Evolutionary conservation across 2,329 filamentous ascomycete species (phyloP), one percentile per base, ranked within the genome.

Genomic region (Xylogone sp.): DNA sequence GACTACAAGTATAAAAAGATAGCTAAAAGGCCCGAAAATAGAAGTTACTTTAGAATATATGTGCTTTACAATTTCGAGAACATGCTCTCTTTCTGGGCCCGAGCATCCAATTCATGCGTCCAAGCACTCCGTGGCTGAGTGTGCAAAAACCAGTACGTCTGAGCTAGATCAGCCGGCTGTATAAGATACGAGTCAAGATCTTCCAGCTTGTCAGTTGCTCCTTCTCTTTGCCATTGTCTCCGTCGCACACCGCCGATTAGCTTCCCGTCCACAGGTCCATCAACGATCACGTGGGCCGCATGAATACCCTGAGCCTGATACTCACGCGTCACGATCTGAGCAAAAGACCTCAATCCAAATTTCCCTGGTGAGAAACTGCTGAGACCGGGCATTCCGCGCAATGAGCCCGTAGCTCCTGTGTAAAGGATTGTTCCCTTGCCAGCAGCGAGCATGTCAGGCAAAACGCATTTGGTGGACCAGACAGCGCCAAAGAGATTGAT

Each of bases 291-390:
- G 68, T 94, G 88, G 1, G 86, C 81, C 0, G 94, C 86, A 65
- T 95, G 90, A 2, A 96, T 80, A 2, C 90, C 90, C 65, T 88
- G 76, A 0, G 89, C 88, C 0, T 86, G 88, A 66, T 92, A 95
- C 67, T 95, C 90, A 51, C 86, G 78, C 0, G 89, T 87, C 21
- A 95, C 74, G 13, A 81, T 85, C 69, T 92, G 88, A 1, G 81
- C 77, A 49, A 95, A 68, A 0, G 84, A 88, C 21, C 90, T 77
- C 57, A 87, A 73, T 7, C 88, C 89, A 65, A 89, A 94, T 65
- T 94, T 95, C 31, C 85, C 86, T 0, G 84, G 80, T 0, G 88
- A 86, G 63, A 96, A 94, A 13, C 78, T 71, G 1, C 82, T 74
- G 65, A 90, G 87, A 16, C 75, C 71, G 1, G 87, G 82, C 18